Conservation (phyloP, 495 filamentous ascomycete species). For the Penicillium subrubescens region DNA sequence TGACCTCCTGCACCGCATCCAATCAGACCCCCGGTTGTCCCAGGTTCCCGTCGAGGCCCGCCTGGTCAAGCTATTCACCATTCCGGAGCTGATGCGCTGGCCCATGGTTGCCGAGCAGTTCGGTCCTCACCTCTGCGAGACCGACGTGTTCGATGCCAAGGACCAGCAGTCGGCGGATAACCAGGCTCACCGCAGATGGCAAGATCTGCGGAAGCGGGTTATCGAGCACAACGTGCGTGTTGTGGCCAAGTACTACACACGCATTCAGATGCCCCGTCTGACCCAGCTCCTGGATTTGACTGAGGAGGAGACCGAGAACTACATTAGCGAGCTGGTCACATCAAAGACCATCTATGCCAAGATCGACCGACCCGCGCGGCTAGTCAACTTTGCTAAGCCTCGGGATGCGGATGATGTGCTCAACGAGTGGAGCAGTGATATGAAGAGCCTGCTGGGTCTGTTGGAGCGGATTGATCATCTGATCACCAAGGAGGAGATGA, state of each 20-base stretch:
- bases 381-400: constrained; percentile 92
- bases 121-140: constrained; percentile 83
- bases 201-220: constrained; percentile 93
- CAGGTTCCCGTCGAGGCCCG: constrained; percentile 73
- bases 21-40: constrained; percentile 63
- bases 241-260: constrained; percentile 97
- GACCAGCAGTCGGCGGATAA: constrained; percentile 64
- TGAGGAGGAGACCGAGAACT: constrained; percentile 95
- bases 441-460: constrained; percentile 93
- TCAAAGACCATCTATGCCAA: constrained; percentile 97
- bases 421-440: constrained; percentile 98
- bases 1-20: constrained; percentile 91
- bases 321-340: constrained; percentile 92
- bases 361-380: constrained; percentile 89
- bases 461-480: constrained; percentile 95
- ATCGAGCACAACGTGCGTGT: constrained; percentile 99
- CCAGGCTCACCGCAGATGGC: constrained; percentile 81
- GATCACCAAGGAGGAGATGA: constrained; percentile 99
- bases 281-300: constrained; percentile 87
- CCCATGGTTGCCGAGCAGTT: constrained; percentile 85
- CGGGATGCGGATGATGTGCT: constrained; percentile 95
- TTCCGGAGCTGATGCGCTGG: constrained; percentile 98
- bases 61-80: constrained; percentile 89
- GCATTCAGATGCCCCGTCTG: constrained; percentile 86
- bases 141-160: constrained; percentile 76